Evolutionary conservation across 2,329 filamentous ascomycete species (phyloP).

Genomic region (Phaeosphaeria sp.): DNA sequence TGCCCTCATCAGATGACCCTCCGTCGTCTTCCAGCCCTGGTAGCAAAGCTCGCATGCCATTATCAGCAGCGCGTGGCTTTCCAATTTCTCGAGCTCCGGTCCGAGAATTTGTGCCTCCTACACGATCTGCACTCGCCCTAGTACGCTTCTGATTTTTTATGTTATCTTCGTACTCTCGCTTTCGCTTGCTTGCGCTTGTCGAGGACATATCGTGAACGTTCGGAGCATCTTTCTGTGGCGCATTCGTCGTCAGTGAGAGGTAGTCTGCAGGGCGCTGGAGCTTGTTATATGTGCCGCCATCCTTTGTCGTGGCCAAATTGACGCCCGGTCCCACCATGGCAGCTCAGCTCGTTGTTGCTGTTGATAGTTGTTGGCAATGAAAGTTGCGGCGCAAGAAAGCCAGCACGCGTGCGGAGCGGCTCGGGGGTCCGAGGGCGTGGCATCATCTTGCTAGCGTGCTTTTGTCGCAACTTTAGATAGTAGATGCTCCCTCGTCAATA

Average conservation of each 20-base stretch:
- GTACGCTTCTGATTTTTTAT: constrained; percentile 21
- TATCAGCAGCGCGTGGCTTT: constrained; percentile 16
- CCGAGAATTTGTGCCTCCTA: background rate
- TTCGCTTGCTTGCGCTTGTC: constrained; percentile 24
- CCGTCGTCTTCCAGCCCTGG: constrained; percentile 38
- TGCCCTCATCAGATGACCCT: constrained; percentile 28
- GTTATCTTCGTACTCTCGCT: constrained; percentile 24
- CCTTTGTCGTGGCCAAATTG: constrained; percentile 40
- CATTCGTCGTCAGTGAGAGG: constrained; percentile 16
- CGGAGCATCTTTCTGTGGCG: constrained; percentile 10
- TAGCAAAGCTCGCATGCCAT: constrained; percentile 38
- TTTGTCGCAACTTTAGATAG: background rate
- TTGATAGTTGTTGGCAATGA: constrained; percentile 1
- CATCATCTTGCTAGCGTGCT: background rate
- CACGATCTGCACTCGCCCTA: constrained; percentile 9
- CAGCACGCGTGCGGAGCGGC: background rate
- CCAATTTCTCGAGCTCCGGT: constrained; percentile 2
- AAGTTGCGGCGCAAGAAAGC: background rate
- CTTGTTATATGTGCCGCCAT: constrained; percentile 47
- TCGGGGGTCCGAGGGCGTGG: background rate
- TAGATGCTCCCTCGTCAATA: background rate
- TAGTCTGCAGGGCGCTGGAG: constrained; percentile 42
- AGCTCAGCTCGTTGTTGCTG: background rate
- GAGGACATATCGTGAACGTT: constrained; percentile 1
- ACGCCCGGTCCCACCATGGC: constrained; percentile 32